Conservation (phyloP, 2,329 filamentous ascomycete genomes). For the Alternaria arborescens region DNA sequence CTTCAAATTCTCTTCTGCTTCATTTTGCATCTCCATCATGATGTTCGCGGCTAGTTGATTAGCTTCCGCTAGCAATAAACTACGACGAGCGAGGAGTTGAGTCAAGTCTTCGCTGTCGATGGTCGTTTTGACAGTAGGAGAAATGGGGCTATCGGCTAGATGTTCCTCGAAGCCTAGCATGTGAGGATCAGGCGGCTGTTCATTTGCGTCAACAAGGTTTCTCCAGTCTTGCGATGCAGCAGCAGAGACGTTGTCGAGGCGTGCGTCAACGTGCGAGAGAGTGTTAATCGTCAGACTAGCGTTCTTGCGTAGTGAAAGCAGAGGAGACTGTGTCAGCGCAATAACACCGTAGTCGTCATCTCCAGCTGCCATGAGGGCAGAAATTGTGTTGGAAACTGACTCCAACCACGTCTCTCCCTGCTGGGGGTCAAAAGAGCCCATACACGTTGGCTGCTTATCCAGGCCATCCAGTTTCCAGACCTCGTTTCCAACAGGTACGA, state of each 20-base stretch:
- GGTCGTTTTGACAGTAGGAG: constrained; percentile 17
- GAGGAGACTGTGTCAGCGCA: constrained; percentile 74
- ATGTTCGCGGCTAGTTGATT: constrained; percentile 52
- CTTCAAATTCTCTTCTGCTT: constrained; percentile 61
- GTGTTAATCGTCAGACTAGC: constrained; percentile 57
- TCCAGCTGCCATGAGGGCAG: constrained; percentile 71
- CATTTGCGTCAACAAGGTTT: constrained; percentile 43
- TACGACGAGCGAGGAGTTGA: constrained; percentile 33
- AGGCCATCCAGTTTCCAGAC: constrained; percentile 93
- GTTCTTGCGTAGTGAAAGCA: constrained; percentile 57
- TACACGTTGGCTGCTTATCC: constrained; percentile 71
- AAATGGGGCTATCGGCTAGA: constrained; percentile 23
- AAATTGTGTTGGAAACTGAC: constrained; percentile 70
- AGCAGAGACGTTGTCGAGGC: constrained; percentile 47
- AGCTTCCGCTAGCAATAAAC: constrained; percentile 23
- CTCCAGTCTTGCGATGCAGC: constrained; percentile 53
- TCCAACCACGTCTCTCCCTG: constrained; percentile 69
- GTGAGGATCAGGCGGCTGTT: constrained; percentile 27
- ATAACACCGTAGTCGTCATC: constrained; percentile 80
- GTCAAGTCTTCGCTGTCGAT: constrained; percentile 32
- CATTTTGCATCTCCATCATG: constrained; percentile 57
- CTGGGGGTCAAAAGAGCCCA: constrained; percentile 55
- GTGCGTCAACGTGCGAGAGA: constrained; percentile 52
- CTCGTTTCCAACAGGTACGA: constrained; percentile 75
- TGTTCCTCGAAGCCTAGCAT: constrained; percentile 28